Conservation (phyloP, 2,329 filamentous ascomycete genomes). For the Gyromitra esculenta region DNA sequence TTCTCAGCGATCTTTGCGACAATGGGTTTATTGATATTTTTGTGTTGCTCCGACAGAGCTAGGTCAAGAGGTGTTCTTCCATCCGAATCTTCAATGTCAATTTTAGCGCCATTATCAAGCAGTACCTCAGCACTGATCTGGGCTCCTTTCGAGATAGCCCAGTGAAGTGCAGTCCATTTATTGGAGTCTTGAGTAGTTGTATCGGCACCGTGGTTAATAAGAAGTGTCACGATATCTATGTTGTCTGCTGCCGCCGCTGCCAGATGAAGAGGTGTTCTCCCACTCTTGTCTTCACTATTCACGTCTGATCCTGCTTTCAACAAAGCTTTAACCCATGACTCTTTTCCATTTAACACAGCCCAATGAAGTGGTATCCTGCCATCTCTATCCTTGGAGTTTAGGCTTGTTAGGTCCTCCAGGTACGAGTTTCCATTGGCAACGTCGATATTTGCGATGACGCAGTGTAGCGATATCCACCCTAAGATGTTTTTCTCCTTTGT, state of each 20-base stretch:
- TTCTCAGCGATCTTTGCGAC: background rate
- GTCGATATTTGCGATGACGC: background rate
- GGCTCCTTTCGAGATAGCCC: constrained; percentile 1
- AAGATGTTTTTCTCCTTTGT: constrained; percentile 1
- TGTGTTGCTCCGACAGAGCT: too few relatives aligned
- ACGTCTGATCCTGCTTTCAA: constrained; percentile 1
- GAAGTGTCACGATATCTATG: background rate
- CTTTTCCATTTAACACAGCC: constrained; percentile 1
- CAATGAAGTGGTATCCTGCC: constrained; percentile 30
- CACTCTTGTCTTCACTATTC: constrained; percentile 6
- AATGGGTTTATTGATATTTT: too few relatives aligned
- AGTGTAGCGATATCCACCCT: constrained; percentile 8
- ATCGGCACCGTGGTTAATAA: background rate
- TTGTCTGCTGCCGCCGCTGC: background rate
- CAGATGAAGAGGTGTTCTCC: constrained; percentile 18
- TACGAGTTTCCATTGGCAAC: background rate
- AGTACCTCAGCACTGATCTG: background rate
- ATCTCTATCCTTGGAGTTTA: constrained; percentile 19
- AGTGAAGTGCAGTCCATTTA: constrained; percentile 14
- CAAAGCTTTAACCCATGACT: background rate
- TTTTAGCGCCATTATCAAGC: background rate
- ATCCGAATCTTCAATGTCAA: constrained; percentile 9
- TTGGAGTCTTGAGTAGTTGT: background rate
- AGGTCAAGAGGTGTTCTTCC: background rate
- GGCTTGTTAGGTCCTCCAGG: background rate